Evolutionary conservation across 1,139 yeast genomes (phyloP), one percentile per base, ranked within the genome.

Genomic region (Taphrina populina): DNA sequence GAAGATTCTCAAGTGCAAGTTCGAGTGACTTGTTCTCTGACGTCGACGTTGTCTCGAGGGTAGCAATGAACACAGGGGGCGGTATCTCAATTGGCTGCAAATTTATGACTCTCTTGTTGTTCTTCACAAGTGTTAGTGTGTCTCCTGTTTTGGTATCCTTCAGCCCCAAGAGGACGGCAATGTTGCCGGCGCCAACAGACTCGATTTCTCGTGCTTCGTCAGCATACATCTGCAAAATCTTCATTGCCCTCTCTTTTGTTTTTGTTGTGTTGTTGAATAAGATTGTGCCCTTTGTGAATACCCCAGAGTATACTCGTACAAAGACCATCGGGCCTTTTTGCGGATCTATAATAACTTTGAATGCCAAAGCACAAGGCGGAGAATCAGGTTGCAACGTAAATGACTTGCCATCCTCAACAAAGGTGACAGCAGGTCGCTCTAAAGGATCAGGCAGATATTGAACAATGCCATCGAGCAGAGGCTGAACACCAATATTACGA

Each of bases 401-500:
- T n/a, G 27, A 8, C n/a, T 13, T 13, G 2, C 58, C 54, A 13
- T 51, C 32, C 21, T 36, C 33, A 26, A 34, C 37, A 2, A 36
- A 20, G 8, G 26, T 32, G 11, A 60, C 95, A 1, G 77, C 63
- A 0, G 69, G 68, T 0, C 78, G 74, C 61, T 88, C 90, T 2
- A 77, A 62, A 0, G 98, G 97, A 0, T 92, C 80, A 0, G 99
- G 98, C 32, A 94, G 73, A 64, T 78, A 92, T 54, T 78, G 77
- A 1, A 81, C 76, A 13, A 90, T 76, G 0, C 95, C 90, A 67
- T 92, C 98, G 71, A 92, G 72, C 56, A 94, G 72, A 0, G 97
- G 96, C 66, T 92, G 98, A 1, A 92, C 95, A 11, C 98, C 98
- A 53, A 92, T 84, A 66, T 92, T 92, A 61, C 77, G 79, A 70